Conservation (phyloP, 352 stramenopile species). For the Phytophthora pluvialis region DNA sequence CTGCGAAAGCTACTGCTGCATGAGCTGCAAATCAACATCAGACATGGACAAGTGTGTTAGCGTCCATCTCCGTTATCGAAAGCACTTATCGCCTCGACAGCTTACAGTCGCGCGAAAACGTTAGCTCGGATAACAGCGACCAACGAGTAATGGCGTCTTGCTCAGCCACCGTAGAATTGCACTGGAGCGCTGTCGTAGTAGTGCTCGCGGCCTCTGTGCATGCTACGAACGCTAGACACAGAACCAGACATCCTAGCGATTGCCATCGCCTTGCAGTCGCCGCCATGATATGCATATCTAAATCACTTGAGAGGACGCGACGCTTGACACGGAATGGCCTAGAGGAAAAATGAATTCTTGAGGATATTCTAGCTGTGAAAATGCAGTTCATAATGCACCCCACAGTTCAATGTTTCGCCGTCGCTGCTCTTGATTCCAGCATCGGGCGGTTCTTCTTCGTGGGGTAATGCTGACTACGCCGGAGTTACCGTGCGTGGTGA, state of each 20-base stretch:
- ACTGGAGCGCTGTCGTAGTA: constrained; percentile 38
- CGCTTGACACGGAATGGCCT: constrained; percentile 10
- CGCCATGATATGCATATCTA: constrained; percentile 13
- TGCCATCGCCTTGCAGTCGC: constrained; percentile 14
- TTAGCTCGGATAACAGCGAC: constrained; percentile 54
- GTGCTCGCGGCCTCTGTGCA: background rate
- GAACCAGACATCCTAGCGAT: background rate
- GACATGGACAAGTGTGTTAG: background rate
- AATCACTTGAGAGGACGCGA: constrained; percentile 23
- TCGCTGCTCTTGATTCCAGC: constrained; percentile 2
- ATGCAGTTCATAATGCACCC: constrained; percentile 7
- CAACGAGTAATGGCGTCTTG: constrained; percentile 58
- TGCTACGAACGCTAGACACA: background rate
- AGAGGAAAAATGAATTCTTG: constrained; percentile 2
- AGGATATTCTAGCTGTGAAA: constrained; percentile 13
- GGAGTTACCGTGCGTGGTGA: constrained; percentile 2
- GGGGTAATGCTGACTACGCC: constrained; percentile 7
- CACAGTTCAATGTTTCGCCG: background rate
- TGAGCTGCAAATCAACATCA: constrained; percentile 48
- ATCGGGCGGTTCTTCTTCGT: background rate
- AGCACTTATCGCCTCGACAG: background rate
- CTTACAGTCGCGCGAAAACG: constrained; percentile 76
- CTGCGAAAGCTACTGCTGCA: constrained; percentile 59
- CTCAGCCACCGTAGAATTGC: constrained; percentile 53
- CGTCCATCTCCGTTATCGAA: background rate